Evolutionary conservation across 352 stramenopile genomes (phyloP).

Genomic region (Pythium vanterpoolii): DNA sequence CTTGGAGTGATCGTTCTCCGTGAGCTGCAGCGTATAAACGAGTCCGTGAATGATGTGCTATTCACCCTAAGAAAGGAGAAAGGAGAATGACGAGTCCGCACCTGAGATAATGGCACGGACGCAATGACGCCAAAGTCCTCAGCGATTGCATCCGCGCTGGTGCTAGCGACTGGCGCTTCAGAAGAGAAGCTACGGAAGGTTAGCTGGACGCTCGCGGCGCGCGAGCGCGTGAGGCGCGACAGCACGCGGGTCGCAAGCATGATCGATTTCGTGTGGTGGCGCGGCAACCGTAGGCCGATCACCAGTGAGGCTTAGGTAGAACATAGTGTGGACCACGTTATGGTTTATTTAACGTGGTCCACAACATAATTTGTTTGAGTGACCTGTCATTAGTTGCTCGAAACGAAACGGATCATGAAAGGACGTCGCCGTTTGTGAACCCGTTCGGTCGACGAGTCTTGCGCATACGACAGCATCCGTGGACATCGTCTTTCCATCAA

Average conservation of each 20-base stretch:
- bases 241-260: conserved; percentile 67
- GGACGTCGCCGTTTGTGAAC: neutral
- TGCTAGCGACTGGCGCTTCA: conserved; percentile 21
- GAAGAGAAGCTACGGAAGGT: conserved; percentile 38
- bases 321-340: conserved; percentile 23
- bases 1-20: conserved; percentile 59
- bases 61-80: neutral
- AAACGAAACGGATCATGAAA: conserved; percentile 19
- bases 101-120: conserved; percentile 55
- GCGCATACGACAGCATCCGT: neutral
- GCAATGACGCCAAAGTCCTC: conserved; percentile 37
- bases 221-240: conserved; percentile 32
- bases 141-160: neutral
- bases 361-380: conserved; percentile 1
- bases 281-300: conserved; percentile 14
- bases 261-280: conserved; percentile 17
- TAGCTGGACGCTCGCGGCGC: conserved; percentile 11
- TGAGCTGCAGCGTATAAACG: conserved; percentile 31
- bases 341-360: neutral
- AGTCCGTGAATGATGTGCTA: neutral
- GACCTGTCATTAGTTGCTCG: neutral
- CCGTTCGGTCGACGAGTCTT: neutral
- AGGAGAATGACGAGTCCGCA: conserved; percentile 3
- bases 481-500: neutral
- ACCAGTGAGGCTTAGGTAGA: neutral